Base-by-base conservation (phyloP, 2,329 filamentous ascomycete species). In the Fusarium beomiforme region DNA sequence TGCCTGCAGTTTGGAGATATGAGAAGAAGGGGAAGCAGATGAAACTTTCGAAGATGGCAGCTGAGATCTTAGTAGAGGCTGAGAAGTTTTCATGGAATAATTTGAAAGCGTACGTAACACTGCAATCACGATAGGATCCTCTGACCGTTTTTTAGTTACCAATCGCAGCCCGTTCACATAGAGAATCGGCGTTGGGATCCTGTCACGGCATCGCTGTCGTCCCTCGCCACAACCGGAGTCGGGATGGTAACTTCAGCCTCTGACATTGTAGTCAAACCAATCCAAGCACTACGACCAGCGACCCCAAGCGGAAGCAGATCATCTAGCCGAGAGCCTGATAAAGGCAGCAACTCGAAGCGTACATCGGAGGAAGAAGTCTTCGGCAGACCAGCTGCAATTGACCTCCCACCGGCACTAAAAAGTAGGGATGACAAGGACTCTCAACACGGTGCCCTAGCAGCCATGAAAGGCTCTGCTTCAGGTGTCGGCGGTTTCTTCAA, bases 171-270 rank as follows among this genome's bases (percentile, higher is more conserved):
- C n/a, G 39, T 64, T 0, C 36, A 66, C 39, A 76, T 75, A 1
- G 26, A 69, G 6, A 67, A 75, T 11, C 34, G 47, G 0, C 57
- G 74, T 2, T 76, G 67, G 72, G 73, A 76, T 36, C 73, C 71
- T 3, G 5, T 73, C 3, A 72, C 71, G 1, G 71, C 69, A 5
- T 51, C 59, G 0, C 33, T 61, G 0, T 69, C 71, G 1, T 51
- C 67, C 0, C 39, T 75, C 24, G 31, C 59, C 7, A 49, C 71
- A 4, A 74, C 64, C 0, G 24, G 55, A 8, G 26, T 60, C 0
- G 69, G 69, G 0, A 53, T 75, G 65, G 57, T 57, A 0, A 70
- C 44, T 1, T 71, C 73, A 6, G 55, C 71, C 0, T 41, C 71
- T 4, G 67, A 66, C 2, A 71, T 68, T 11, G 21, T 74, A 8